Percentiles rank a stretch among this genome's conserved stretches.
phyloP scores from a whole-genome alignment of 2,329 filamentous ascomycete species.

The Falciphora oryzae region DNA sequence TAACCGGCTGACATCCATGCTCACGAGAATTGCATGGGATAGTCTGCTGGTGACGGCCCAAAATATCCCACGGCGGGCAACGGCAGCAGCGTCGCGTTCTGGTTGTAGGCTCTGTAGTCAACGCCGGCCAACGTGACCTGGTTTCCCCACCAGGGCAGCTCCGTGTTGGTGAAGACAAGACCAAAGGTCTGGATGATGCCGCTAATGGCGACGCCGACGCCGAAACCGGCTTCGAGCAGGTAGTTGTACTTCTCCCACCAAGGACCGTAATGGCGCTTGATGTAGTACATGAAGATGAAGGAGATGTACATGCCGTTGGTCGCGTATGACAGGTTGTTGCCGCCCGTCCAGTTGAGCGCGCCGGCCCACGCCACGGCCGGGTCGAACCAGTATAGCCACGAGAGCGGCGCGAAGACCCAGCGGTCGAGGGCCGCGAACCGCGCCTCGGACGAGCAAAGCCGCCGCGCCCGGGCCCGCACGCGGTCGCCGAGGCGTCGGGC shows the following conservation, averaged over 20 bases:
- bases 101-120: slow-evolving; percentile 20
- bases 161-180: slow-evolving; percentile 30
- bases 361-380: slow-evolving; percentile 35
- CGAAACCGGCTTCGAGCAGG: slow-evolving; percentile 35
- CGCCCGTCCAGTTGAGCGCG: slow-evolving; percentile 35
- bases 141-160: slow-evolving; percentile 40
- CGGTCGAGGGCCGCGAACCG: slow-evolving; percentile 29
- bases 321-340: slow-evolving; percentile 36
- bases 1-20: neutral
- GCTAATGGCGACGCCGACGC: slow-evolving; percentile 35
- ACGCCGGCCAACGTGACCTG: slow-evolving; percentile 32
- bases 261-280: slow-evolving; percentile 31
- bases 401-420: slow-evolving; percentile 32
- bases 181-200: slow-evolving; percentile 39
- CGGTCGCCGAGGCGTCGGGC: slow-evolving; percentile 28
- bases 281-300: slow-evolving; percentile 38
- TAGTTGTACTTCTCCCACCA: slow-evolving; percentile 45
- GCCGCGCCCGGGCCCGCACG: slow-evolving; percentile 26
- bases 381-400: slow-evolving; percentile 35
- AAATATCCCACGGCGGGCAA: slow-evolving; percentile 28
- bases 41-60: slow-evolving; percentile 21
- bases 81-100: slow-evolving; percentile 20
- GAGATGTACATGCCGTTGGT: slow-evolving; percentile 35
- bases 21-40: slow-evolving; percentile 4
- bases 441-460: slow-evolving; percentile 20